Evolutionary conservation across 2,329 filamentous ascomycete genomes (phyloP).

Genomic region (Colletotrichum eremochloae): DNA sequence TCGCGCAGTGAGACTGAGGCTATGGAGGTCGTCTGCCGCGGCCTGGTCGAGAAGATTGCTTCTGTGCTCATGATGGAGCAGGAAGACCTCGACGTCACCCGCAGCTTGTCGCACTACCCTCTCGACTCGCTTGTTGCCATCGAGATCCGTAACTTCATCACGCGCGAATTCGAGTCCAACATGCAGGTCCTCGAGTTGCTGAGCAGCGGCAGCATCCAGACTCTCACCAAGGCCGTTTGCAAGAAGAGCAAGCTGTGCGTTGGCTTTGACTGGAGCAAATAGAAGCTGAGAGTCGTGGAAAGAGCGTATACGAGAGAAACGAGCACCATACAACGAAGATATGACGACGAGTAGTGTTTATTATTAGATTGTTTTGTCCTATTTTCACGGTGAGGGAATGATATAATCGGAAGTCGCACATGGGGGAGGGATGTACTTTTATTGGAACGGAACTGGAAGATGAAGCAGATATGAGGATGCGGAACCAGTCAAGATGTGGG

Average conservation of each 20-base stretch:
- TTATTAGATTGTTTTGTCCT: constrained; percentile 17
- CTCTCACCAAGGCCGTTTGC: constrained; percentile 61
- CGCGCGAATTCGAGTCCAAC: constrained; percentile 62
- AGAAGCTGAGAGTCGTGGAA: background rate
- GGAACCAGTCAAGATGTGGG: background rate
- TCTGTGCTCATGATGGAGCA: constrained; percentile 62
- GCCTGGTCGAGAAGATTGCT: constrained; percentile 62
- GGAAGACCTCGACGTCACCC: constrained; percentile 62
- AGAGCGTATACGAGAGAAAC: background rate
- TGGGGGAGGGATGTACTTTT: background rate
- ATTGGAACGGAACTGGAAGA: background rate
- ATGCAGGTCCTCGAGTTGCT: constrained; percentile 69
- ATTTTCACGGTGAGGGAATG: background rate
- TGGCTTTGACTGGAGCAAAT: constrained; percentile 40
- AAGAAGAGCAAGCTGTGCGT: constrained; percentile 58
- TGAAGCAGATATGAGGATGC: background rate
- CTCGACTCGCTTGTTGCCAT: constrained; percentile 65
- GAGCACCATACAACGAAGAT: constrained; percentile 14
- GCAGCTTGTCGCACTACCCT: constrained; percentile 55
- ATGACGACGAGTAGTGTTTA: constrained; percentile 15
- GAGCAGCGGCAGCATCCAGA: constrained; percentile 64
- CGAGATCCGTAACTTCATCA: constrained; percentile 65
- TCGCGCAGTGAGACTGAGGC: constrained; percentile 60
- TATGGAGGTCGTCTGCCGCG: constrained; percentile 58
- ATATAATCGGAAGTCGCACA: constrained; percentile 6